Percentiles rank a stretch among this genome's conserved stretches.
Conservation (phyloP, 495 filamentous ascomycete species). For the Annulohypoxylon nitens region DNA sequence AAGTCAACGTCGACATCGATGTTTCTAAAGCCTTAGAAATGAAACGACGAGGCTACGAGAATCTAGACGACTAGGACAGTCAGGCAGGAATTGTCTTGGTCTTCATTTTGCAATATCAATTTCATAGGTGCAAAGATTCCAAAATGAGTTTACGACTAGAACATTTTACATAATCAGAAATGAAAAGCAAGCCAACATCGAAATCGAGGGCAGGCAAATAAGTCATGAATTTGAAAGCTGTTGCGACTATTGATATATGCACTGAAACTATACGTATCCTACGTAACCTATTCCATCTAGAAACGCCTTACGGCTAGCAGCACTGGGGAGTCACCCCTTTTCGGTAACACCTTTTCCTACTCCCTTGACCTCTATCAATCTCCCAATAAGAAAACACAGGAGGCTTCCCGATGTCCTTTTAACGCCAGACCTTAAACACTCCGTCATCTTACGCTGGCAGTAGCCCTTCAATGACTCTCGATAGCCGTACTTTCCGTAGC, state of each 20-base stretch:
- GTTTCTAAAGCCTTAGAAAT: not conserved
- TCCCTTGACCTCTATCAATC: conserved; percentile 2
- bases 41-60: conserved; percentile 21
- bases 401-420: not conserved
- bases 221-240: not conserved
- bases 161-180: not conserved
- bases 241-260: not conserved
- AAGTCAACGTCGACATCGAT: conserved; percentile 13
- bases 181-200: not conserved
- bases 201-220: not conserved
- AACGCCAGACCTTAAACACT: not conserved
- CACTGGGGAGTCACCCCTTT: not conserved
- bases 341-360: not conserved
- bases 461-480: not conserved
- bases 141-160: not conserved
- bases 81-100: not conserved
- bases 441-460: not conserved
- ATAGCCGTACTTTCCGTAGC: conserved; percentile 11
- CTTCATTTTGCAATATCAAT: conserved; percentile 1
- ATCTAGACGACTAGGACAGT: conserved; percentile 6
- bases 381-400: not conserved
- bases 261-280: not conserved
- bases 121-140: not conserved
- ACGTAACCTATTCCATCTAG: not conserved
- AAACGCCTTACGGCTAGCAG: not conserved